Conservation (phyloP, 2,329 filamentous ascomycete species). For the Epichloe bromicola region DNA sequence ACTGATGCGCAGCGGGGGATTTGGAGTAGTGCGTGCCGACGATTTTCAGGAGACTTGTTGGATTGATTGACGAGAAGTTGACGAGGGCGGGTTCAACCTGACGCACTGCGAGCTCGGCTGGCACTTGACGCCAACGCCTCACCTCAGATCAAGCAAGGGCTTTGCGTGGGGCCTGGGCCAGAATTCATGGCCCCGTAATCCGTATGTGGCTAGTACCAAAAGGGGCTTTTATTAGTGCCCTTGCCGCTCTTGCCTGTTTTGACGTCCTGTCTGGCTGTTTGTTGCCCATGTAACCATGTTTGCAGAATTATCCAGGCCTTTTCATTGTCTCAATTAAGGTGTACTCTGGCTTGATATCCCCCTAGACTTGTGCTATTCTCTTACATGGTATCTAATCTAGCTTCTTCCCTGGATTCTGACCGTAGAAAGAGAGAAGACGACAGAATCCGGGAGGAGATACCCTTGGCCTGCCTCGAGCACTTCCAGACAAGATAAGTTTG, state of each 20-base stretch:
- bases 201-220: background rate
- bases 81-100: background rate
- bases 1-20: background rate
- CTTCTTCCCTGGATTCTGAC: no score
- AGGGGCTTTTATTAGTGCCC: background rate
- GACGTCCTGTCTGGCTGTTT: no score
- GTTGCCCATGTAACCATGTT: no score
- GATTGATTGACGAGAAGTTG: background rate
- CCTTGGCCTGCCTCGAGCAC: no score
- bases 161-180: background rate
- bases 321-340: no score
- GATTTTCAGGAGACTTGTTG: background rate
- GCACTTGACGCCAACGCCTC: background rate
- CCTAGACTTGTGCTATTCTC: no score
- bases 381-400: no score
- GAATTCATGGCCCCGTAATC: background rate
- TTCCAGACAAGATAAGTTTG: no score
- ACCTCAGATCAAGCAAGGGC: background rate
- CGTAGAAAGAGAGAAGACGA: no score
- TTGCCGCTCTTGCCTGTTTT: background rate
- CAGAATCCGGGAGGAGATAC: no score
- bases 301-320: no score
- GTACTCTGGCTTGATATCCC: no score
- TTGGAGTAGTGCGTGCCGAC: background rate
- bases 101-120: background rate